Percentiles rank a stretch among this genome's conserved stretches.
Conservation (phyloP, 352 stramenopile species). For the Blastocystis sp. region DNA sequence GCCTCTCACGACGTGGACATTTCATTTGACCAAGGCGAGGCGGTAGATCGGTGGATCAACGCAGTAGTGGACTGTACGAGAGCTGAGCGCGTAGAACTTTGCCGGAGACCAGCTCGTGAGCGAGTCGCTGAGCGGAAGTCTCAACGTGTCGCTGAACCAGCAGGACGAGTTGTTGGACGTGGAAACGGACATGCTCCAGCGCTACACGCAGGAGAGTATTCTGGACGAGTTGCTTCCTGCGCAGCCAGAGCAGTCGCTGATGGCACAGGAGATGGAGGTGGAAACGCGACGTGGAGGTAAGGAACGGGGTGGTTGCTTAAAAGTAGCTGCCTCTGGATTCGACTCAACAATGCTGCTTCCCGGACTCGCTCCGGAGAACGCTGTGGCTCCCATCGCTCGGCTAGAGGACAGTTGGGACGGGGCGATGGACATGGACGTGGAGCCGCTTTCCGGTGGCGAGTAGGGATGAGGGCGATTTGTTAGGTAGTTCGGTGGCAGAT, state of each 20-base stretch:
- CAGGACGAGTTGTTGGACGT: not conserved
- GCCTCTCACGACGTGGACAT: not conserved
- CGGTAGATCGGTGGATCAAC: not conserved
- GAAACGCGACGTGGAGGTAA: not conserved
- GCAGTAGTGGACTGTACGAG: not conserved
- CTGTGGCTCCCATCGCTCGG: not conserved
- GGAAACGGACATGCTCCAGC: not conserved
- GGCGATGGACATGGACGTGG: not conserved
- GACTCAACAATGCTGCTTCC: not conserved
- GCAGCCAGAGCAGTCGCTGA: not conserved
- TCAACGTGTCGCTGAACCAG: not conserved
- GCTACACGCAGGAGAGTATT: constrained; percentile 1
- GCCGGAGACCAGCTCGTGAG: not conserved
- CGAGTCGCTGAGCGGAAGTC: not conserved
- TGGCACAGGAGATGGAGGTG: not conserved
- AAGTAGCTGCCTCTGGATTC: not conserved
- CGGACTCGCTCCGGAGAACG: not conserved
- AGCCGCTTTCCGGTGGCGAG: not conserved
- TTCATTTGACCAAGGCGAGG: not conserved
- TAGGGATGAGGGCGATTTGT: not conserved
- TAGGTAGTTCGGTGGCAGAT: not conserved
- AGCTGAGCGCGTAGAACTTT: not conserved
- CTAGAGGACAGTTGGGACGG: not conserved
- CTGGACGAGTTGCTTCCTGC: not conserved
- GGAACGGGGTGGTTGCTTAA: not conserved